phyloP scores from a whole-genome alignment of 1,284 basidiomycete genomes.

The Trichosporon asahii region DNA sequence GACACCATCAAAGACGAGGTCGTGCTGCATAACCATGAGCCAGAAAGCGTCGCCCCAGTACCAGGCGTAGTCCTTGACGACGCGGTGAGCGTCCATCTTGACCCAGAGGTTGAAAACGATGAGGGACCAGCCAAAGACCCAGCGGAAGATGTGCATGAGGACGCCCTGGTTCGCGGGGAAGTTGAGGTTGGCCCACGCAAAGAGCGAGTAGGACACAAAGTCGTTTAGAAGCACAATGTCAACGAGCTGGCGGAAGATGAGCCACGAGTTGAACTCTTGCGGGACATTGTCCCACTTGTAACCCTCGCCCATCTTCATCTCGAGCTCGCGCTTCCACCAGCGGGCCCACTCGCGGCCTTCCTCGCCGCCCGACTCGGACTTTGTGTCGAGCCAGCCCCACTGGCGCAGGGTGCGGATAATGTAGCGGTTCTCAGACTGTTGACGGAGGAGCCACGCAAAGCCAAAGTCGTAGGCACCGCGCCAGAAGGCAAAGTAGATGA shows the following conservation, averaged over 20 bases:
- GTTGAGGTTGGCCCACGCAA: slow-evolving; percentile 85
- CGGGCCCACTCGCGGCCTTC: slow-evolving; percentile 62
- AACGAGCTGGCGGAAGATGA: slow-evolving; percentile 62
- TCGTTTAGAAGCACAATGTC: slow-evolving; percentile 96
- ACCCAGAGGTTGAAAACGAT: slow-evolving; percentile 98
- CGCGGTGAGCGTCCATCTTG: slow-evolving; percentile 93
- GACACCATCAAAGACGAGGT: slow-evolving; percentile 93
- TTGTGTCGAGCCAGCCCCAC: slow-evolving; percentile 80
- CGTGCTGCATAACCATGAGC: slow-evolving; percentile 58
- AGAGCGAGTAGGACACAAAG: slow-evolving; percentile 92
- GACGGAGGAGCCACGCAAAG: slow-evolving; percentile 86
- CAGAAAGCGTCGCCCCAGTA: slow-evolving; percentile 99
- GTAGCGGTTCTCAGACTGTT: slow-evolving; percentile 91
- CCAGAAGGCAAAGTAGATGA: slow-evolving; percentile 78
- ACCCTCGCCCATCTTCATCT: slow-evolving; percentile 85
- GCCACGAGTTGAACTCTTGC: slow-evolving; percentile 53
- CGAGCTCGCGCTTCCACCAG: slow-evolving; percentile 84
- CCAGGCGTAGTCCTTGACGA: slow-evolving; percentile 82
- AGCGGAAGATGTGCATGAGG: slow-evolving; percentile 75
- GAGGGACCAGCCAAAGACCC: slow-evolving; percentile 77
- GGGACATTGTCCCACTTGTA: slow-evolving; percentile 79
- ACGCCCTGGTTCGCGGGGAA: slow-evolving; percentile 72
- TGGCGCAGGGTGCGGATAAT: slow-evolving; percentile 76
- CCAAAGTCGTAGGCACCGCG: slow-evolving; percentile 86
- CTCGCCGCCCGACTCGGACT: slow-evolving; percentile 41